Evolutionary conservation across 2,329 filamentous ascomycete species (phyloP).

Genomic region (Leptographium wingfieldii): DNA sequence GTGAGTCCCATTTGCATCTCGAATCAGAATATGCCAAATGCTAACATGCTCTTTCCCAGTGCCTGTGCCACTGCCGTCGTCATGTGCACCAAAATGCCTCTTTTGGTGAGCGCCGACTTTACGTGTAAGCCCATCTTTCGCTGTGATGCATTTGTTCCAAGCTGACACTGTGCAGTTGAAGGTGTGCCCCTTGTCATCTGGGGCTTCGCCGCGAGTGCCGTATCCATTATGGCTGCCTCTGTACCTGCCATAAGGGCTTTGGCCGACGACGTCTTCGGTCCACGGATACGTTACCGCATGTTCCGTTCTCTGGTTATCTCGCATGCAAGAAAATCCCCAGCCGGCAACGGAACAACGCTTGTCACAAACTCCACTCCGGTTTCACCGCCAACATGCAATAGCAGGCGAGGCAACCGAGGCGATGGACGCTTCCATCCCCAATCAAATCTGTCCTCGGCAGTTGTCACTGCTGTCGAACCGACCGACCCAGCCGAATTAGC

Average conservation of each 20-base stretch:
- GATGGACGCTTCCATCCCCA: not conserved
- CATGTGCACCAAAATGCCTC: conserved; percentile 14
- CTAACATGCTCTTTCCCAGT: conserved; percentile 3
- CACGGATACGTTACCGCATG: not conserved
- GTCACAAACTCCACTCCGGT: not conserved
- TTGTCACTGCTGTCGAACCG: not conserved
- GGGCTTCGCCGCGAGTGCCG: conserved; percentile 17
- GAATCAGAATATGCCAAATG: not conserved
- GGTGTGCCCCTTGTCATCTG: conserved; percentile 11
- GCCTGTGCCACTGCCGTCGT: conserved; percentile 15
- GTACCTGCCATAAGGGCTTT: conserved; percentile 19
- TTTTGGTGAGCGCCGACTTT: conserved; percentile 10
- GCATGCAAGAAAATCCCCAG: not conserved
- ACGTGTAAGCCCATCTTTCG: conserved; percentile 5
- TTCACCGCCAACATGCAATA: not conserved
- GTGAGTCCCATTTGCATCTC: conserved; percentile 5
- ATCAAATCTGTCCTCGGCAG: not conserved
- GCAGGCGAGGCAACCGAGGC: conserved; percentile 5
- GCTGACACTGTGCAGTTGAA: not conserved
- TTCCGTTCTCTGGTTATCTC: conserved; percentile 4
- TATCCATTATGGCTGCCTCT: conserved; percentile 20
- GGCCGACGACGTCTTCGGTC: conserved; percentile 3
- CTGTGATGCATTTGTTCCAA: not conserved
- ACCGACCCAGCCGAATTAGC: not conserved
- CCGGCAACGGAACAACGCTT: not conserved